Conservation (phyloP, 2,329 filamentous ascomycete genomes). For the Furcasterigmium furcatum region DNA sequence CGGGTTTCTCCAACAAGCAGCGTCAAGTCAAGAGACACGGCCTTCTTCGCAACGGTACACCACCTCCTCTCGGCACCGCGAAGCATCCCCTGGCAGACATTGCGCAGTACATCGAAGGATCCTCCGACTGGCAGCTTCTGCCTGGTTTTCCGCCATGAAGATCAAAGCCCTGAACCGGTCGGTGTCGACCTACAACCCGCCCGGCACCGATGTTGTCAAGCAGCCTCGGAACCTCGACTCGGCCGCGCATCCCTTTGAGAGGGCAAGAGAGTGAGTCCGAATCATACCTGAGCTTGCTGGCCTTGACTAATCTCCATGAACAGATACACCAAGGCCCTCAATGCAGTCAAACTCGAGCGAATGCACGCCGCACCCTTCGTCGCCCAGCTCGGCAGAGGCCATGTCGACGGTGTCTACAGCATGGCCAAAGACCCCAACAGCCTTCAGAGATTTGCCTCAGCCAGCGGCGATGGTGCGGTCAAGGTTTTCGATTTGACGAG, state of each 20-base stretch:
- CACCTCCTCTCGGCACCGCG: too few relatives aligned
- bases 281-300: neutral
- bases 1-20: neutral
- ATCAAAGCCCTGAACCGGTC: slow-evolving; percentile 67
- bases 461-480: slow-evolving; percentile 86
- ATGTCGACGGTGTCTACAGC: slow-evolving; percentile 82
- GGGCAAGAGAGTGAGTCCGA: slow-evolving; percentile 76
- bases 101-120: too few relatives aligned
- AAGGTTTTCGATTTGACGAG: slow-evolving; percentile 61
- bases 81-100: neutral
- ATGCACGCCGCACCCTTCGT: slow-evolving; percentile 80
- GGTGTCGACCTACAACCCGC: slow-evolving; percentile 60
- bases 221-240: slow-evolving; percentile 75
- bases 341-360: slow-evolving; percentile 88
- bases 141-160: slow-evolving; percentile 38
- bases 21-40: neutral
- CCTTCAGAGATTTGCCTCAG: slow-evolving; percentile 73
- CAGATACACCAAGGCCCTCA: slow-evolving; percentile 45
- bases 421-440: slow-evolving; percentile 78
- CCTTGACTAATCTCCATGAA: neutral
- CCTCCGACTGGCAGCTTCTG: neutral
- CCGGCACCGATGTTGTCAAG: slow-evolving; percentile 63
- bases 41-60: neutral
- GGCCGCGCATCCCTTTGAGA: slow-evolving; percentile 84
- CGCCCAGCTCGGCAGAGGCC: slow-evolving; percentile 80